Evolutionary conservation across 2,329 filamentous ascomycete species (phyloP), one percentile per base, ranked within the genome.

Genomic region (Calonectria henricotiae): DNA sequence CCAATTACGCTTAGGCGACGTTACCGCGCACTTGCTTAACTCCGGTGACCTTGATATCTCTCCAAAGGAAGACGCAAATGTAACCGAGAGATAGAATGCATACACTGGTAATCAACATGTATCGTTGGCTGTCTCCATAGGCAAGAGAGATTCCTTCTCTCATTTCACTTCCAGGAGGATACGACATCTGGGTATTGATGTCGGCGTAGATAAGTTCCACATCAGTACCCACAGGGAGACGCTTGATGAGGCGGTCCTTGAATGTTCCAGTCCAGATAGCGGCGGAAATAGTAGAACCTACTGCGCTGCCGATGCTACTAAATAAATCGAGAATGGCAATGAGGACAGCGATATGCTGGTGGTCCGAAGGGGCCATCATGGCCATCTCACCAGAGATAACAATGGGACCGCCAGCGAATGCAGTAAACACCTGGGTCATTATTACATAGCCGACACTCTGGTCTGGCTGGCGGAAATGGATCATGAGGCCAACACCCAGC

Each of bases 261-360:
- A 93, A 88, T 1, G 87, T 86, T 70, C 87, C 85, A 0, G 87
- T 89, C 91, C 91, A 93, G 71, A 93, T 89, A 11, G 90, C 90
- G 0, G 86, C 87, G 1, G 91, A 87, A 58, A 93, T 86, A 8
- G 90, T 87, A 2, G 84, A 85, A 1, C 90, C 90, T 6, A 91
- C 82, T 1, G 89, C 89, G 23, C 86, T 86, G 46, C 90, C 91
- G 69, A 92, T 86, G 70, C 87, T 88, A 72, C 88, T 85, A 41
- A 90, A 89, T 5, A 93, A 86, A 23, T 88, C 85, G 66, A 90
- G 85, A 67, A 93, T 83, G 12, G 90, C 89, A n/a, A 91, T 85
- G 32, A 89, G 86, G 17, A 87, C 86, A 27, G 90, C 88, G 5
- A 92, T 84, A 76, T 91, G 86, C 74, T 90, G 86, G 73, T 92